Conservation (phyloP, 1,139 yeast genomes). For the Scheffersomyces quercinus region DNA sequence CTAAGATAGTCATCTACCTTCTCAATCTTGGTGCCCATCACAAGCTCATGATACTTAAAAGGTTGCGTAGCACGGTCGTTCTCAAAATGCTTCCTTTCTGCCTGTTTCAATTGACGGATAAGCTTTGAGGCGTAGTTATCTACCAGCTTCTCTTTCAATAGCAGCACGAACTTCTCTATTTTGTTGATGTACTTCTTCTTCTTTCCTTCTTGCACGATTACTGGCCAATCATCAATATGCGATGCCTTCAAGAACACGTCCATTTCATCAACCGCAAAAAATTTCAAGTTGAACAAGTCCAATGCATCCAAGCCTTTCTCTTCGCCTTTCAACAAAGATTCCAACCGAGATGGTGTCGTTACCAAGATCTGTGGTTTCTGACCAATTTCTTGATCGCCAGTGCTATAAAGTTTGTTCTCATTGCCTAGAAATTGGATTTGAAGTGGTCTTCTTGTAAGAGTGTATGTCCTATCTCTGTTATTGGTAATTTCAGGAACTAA, state of each 20-base stretch:
- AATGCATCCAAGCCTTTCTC: background rate
- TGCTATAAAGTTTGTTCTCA: background rate
- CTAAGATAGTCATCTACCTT: background rate
- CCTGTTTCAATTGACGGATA: background rate
- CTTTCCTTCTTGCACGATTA: slow-evolving; percentile 7
- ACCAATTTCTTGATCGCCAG: background rate
- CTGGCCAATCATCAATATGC: slow-evolving; percentile 8
- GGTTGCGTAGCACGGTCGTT: background rate
- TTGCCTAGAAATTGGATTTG: slow-evolving; percentile 15
- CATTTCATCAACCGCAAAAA: slow-evolving; percentile 26
- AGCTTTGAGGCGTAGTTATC: slow-evolving; percentile 6
- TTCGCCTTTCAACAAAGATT: slow-evolving; percentile 1
- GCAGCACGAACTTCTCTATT: slow-evolving; percentile 12
- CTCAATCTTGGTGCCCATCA: slow-evolving; percentile 2
- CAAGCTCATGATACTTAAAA: slow-evolving; percentile 11
- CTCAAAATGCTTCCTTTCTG: background rate
- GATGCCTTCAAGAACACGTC: slow-evolving; percentile 18
- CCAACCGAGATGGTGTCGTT: slow-evolving; percentile 18
- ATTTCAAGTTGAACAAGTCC: slow-evolving; percentile 12
- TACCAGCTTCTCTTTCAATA: slow-evolving; percentile 16
- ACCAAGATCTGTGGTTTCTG: slow-evolving; percentile 24
- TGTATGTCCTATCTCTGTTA: background rate
- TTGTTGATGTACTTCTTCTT: slow-evolving; percentile 12
- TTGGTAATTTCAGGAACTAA: slow-evolving; percentile 7
- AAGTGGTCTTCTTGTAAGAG: slow-evolving; percentile 20